Base-by-base conservation (phyloP, 2,329 filamentous ascomycete species). In the Ophiostoma sp. region DNA sequence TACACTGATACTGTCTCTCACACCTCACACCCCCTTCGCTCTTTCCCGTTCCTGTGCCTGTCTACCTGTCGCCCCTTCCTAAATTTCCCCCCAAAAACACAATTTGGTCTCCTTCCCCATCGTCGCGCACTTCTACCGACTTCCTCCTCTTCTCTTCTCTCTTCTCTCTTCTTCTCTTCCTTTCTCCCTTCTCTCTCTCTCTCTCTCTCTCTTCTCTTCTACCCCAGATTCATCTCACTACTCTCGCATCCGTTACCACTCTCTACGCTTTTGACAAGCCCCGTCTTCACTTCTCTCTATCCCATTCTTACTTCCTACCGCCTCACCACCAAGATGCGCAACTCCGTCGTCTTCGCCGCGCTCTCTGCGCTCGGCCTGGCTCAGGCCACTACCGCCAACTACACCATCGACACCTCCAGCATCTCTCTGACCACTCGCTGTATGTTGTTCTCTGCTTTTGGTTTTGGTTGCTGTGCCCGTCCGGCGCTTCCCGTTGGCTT, bases 331-430 rank as follows among this genome's bases (percentile, higher is more conserved):
- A 78, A 72, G 66, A 83, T 82, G 81, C 81, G 79, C 73, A 75
- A 75, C 71, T 76, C 77, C 71, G 71, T 79, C 70, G 70, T 81
- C 72, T 73, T 80, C 72, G 79, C 80, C 65, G 52, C 68, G 75
- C 76, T 84, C 72, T 82, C 82, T 72, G 77, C 79, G 70, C 72
- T 80, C 71, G 75, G 77, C 68, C 74, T 78, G 69, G 80, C 79
- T 8, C 49, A 55, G 49, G 49, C 49, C 49, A 27, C 49, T 9
- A 11, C 66, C 71, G 79, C 77, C 70, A 81, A 80, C 76, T 84
- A 81, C 74, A 81, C 76, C 66, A 80, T 85, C 70, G 73, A 82
- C 72, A 75, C 80, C 41, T 73, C 64, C 71, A 64, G 68, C 4
- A 76, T 84, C 41, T 64, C 75, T 2, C 70, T 76, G 36, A 71